phyloP scores from a whole-genome alignment of 2,329 filamentous ascomycete genomes.

The Aspergillus melleus region DNA sequence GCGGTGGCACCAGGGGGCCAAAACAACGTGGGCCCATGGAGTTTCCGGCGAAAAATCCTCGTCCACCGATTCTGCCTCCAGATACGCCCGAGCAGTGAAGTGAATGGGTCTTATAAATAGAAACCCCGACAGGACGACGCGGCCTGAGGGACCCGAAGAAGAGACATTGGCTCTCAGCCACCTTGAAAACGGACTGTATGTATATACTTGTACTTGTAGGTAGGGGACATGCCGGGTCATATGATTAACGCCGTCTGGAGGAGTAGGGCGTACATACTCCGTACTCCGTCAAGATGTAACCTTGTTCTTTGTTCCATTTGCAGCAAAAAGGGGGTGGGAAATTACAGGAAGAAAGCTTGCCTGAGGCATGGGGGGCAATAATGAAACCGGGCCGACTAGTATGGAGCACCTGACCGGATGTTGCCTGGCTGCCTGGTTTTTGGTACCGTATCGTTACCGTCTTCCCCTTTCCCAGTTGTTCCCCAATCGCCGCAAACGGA shows the following conservation, averaged over 20 bases:
- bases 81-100: constrained; percentile 14
- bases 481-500: not conserved
- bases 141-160: not conserved
- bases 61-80: constrained; percentile 14
- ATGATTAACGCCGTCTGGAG: no score
- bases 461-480: no score
- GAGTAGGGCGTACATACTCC: no score
- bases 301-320: no score
- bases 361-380: no score
- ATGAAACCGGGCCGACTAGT: no score
- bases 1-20: constrained; percentile 19
- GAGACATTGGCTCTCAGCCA: not conserved
- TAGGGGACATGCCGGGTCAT: no score
- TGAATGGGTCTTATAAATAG: constrained; percentile 16
- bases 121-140: constrained; percentile 1
- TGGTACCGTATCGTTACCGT: not conserved
- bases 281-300: no score
- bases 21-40: constrained; percentile 1
- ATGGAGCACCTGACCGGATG: not conserved
- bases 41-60: not conserved
- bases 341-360: not conserved
- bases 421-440: no score
- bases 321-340: not conserved
- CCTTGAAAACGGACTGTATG: no score
- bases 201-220: no score